These are phyloP conservation scores for Odontarrhena argentea DNA, from an alignment of 345 rosid genomes.

Conservation along the genomic window DNA sequence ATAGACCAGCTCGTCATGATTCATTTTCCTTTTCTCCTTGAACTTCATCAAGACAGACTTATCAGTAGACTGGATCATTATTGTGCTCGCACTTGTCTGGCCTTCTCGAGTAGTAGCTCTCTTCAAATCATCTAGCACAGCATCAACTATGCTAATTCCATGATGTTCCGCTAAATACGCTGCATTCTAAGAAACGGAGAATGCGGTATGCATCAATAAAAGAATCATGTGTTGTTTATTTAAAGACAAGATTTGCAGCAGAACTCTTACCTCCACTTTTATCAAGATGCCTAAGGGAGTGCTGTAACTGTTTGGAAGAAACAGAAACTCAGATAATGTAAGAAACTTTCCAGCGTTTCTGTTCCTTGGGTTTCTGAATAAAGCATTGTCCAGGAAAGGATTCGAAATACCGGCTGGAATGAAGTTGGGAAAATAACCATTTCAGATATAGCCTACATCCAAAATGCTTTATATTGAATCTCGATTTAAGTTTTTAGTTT, in stretches of 20 bases:
- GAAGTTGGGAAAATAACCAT: conserved; percentile 19
- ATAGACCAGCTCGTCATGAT: conserved; percentile 58
- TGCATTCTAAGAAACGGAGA: conserved; percentile 58
- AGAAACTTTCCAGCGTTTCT: conserved; percentile 52
- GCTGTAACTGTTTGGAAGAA: conserved; percentile 53
- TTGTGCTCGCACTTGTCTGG: conserved; percentile 45
- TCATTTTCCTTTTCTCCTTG: conserved; percentile 50
- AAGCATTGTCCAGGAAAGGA: conserved; percentile 30
- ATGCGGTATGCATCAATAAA: conserved; percentile 15
- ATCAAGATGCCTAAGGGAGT: conserved; percentile 76
- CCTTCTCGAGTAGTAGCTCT: conserved; percentile 58
- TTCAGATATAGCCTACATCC: conserved; percentile 13
- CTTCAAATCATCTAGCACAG: conserved; percentile 55
- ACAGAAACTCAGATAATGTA: conserved; percentile 63
- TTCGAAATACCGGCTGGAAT: conserved; percentile 60
- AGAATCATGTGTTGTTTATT: background rate
- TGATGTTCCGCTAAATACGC: conserved; percentile 58
- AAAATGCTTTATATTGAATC: conserved; percentile 1
- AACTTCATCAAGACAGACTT: conserved; percentile 69
- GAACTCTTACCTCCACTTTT: conserved; percentile 74
- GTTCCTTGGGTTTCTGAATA: conserved; percentile 66
- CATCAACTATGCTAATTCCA: conserved; percentile 51
- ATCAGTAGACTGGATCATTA: conserved; percentile 73
- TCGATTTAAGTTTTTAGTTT: conserved; percentile 11
- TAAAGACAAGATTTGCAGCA: conserved; percentile 21